Conservation (phyloP, 2,329 filamentous ascomycete species). For the Didymella exigua region DNA sequence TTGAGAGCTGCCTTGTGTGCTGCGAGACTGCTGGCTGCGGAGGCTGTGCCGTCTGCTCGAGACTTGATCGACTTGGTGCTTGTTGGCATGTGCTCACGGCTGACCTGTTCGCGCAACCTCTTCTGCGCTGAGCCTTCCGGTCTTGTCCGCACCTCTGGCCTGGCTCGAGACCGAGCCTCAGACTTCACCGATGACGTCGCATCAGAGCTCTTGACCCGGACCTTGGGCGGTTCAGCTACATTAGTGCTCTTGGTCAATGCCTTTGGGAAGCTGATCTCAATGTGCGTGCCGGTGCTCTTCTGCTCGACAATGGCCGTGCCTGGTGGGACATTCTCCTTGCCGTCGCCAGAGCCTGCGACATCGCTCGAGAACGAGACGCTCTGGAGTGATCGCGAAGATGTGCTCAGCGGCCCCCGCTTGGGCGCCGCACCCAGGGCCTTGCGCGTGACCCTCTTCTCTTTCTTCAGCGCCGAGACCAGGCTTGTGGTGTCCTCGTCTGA, state of each 20-base stretch:
- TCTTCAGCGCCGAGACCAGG: conserved; percentile 38
- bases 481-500: conserved; percentile 47
- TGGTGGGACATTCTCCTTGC: conserved; percentile 69
- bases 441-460: conserved; percentile 42
- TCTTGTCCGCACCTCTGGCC: conserved; percentile 27
- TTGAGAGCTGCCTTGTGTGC: conserved; percentile 24
- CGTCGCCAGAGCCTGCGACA: conserved; percentile 59
- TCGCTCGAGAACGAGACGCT: conserved; percentile 52
- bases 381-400: conserved; percentile 48
- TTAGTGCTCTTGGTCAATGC: conserved; percentile 31
- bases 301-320: conserved; percentile 43
- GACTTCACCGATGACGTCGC: conserved; percentile 18
- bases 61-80: conserved; percentile 40
- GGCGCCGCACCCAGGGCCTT: conserved; percentile 55
- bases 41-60: conserved; percentile 36
- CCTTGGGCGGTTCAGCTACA: conserved; percentile 24
- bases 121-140: conserved; percentile 40
- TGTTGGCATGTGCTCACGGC: conserved; percentile 39
- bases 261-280: conserved; percentile 41
- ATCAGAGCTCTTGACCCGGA: conserved; percentile 21
- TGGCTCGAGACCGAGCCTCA: conserved; percentile 19
- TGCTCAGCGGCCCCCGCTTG: conserved; percentile 58
- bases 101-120: conserved; percentile 39
- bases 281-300: conserved; percentile 35
- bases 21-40: conserved; percentile 32